Percentiles rank a stretch among this genome's conserved stretches.
These are phyloP conservation scores for Croton laevigatus DNA, from an alignment of 441 rosid species.

Conservation along the genomic window DNA sequence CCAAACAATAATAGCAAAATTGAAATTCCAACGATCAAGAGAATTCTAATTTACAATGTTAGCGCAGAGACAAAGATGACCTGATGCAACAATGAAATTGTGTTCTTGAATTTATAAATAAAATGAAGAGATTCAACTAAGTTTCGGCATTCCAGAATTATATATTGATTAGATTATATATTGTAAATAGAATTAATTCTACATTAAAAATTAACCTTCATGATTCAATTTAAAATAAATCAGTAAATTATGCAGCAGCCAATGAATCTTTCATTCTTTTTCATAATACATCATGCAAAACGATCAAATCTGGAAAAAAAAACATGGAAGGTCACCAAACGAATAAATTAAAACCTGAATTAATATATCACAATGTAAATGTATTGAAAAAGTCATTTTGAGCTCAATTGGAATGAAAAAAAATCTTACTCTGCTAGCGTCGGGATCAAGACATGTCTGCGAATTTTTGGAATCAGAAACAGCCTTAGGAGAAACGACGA, in stretches of 20 bases:
- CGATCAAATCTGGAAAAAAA: constrained; percentile 4
- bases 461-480: constrained; percentile 88
- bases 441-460: constrained; percentile 96
- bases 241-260: too few relatives aligned
- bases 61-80: too few relatives aligned
- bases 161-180: too few relatives aligned
- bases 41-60: too few relatives aligned
- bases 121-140: neutral
- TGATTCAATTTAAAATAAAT: neutral
- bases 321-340: neutral
- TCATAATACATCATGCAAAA: neutral
- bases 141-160: neutral
- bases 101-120: neutral
- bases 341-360: neutral
- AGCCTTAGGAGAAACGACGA: constrained; percentile 69
- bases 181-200: too few relatives aligned
- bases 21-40: neutral
- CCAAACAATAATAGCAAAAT: neutral
- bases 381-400: neutral
- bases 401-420: neutral
- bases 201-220: too few relatives aligned
- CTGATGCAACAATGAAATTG: neutral
- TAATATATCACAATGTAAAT: too few relatives aligned
- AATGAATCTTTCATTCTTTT: neutral
- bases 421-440: constrained; percentile 79